Evolutionary conservation across 2,329 filamentous ascomycete genomes (phyloP), one percentile per base, ranked within the genome.

Genomic region (Curvularia lunata): DNA sequence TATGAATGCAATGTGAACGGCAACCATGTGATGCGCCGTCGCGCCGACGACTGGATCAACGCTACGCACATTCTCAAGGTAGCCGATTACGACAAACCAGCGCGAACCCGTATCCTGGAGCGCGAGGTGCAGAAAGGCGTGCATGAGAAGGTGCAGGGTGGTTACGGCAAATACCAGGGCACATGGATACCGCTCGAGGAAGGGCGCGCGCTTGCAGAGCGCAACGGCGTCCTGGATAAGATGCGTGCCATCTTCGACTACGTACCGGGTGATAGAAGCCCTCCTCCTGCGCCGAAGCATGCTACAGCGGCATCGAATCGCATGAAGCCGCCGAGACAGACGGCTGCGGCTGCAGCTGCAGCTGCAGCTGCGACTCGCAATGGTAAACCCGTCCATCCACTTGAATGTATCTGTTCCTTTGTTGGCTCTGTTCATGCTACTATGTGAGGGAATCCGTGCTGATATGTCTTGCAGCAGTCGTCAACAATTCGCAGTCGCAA

Each of bases 11-110:
- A 96, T 75, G 89, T 96, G 69, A 91, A 89, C 34, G 84, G 83
- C 65, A 92, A 96, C 74, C 92, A 97, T 91, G 91, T 98, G 65
- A 99, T 99, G 95, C 90, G 95, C 77, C 87, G 95, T 49, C 88
- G 94, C 59, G 86, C 88, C 52, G 95, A 99, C 77, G 88, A 98
- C 78, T 99, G 94, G 92, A 95, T 99, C 80, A 99, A 99, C 82
- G 95, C 95, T n/a, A 99, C 95, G 52, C 95, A 99, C 75, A 98
- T 99, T 59, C 82, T 99, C 48, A 99, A 99, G 75, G 92, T 96
- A 40, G 95, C 95, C 62, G 94, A 94, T 54, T 97, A 97, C 73
- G 95, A 99, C 78, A 99, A 99, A 78, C 95, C 95, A 2, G 92
- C 94, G 12, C 85, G 95, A 74, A 99, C 95, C 40, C 87, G 95